A percentile compares a stretch with the other conserved stretches of the same genome.
phyloP scores from a whole-genome alignment of 1,284 basidiomycete species.

The Filobasidium uniguttulatum region DNA sequence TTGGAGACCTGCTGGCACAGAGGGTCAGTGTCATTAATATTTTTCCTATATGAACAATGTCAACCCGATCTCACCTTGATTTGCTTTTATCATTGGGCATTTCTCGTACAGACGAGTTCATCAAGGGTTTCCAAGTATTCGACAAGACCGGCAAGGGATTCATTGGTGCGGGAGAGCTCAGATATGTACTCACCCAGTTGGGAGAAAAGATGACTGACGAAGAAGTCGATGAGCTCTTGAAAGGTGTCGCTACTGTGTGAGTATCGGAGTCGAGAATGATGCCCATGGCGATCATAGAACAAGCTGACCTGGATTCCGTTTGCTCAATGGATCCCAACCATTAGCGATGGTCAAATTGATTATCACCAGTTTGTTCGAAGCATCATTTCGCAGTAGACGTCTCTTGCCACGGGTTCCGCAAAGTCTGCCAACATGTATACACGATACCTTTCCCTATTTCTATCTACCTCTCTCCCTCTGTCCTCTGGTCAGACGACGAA shows the following conservation, averaged over 20 bases:
- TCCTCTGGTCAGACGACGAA: no score
- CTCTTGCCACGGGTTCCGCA: not conserved
- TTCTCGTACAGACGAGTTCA: conserved; percentile 70
- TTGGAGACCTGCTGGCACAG: conserved; percentile 88
- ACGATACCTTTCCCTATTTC: no score
- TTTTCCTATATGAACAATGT: not conserved
- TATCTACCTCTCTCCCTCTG: no score
- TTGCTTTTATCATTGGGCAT: not conserved
- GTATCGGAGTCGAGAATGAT: conserved; percentile 12
- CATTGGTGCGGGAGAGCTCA: conserved; percentile 79
- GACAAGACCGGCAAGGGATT: conserved; percentile 96
- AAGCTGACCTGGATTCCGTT: not conserved
- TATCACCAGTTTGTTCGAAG: conserved; percentile 92
- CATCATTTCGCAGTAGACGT: conserved; percentile 60
- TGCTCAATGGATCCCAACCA: not conserved
- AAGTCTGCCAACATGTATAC: no score
- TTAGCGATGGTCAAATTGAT: conserved; percentile 89
- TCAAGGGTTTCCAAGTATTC: conserved; percentile 97
- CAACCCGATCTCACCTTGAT: not conserved
- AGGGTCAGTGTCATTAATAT: conserved; percentile 45
- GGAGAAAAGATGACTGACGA: conserved; percentile 97
- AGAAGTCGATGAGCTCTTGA: conserved; percentile 94
- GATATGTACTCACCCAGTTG: conserved; percentile 88
- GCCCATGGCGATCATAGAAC: not conserved
- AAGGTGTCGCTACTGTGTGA: conserved; percentile 46